These are phyloP conservation scores for Bruguiera gymnorhiza DNA, from an alignment of 345 rosid genomes.

Conservation along the genomic window DNA sequence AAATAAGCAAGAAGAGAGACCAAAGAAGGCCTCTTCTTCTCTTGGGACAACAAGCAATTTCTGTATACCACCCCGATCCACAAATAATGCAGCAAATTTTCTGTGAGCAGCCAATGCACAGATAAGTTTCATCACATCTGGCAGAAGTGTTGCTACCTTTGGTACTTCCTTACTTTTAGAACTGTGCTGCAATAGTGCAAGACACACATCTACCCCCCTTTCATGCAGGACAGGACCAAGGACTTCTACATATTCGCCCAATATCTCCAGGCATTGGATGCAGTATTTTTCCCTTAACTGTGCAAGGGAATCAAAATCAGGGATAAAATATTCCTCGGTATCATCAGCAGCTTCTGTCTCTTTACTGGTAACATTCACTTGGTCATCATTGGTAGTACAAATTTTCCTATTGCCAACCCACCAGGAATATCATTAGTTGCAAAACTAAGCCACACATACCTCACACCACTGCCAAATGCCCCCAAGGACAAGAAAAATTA, in stretches of 20 bases:
- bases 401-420: slow-evolving; percentile 52
- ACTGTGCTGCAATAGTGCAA: slow-evolving; percentile 63
- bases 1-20: slow-evolving; percentile 90
- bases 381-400: slow-evolving; percentile 34
- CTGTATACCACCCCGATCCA: slow-evolving; percentile 93
- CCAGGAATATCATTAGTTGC: slow-evolving; percentile 19
- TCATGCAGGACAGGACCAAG: slow-evolving; percentile 96
- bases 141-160: slow-evolving; percentile 49
- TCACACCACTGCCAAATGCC: slow-evolving; percentile 10
- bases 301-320: slow-evolving; percentile 63
- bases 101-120: slow-evolving; percentile 98
- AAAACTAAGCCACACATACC: not conserved
- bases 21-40: slow-evolving; percentile 63
- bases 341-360: slow-evolving; percentile 47
- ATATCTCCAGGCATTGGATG: slow-evolving; percentile 84
- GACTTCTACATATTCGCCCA: slow-evolving; percentile 97
- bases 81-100: slow-evolving; percentile 97
- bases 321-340: slow-evolving; percentile 61
- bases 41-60: slow-evolving; percentile 88
- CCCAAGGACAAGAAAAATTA: not conserved
- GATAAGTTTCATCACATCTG: slow-evolving; percentile 96
- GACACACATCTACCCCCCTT: slow-evolving; percentile 96
- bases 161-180: slow-evolving; percentile 48
- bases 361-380: slow-evolving; percentile 25
- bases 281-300: slow-evolving; percentile 88